Percentiles rank a stretch among this genome's conserved stretches.
Conservation (phyloP, 208 protist species). For the Wallacemonas rigidus region DNA sequence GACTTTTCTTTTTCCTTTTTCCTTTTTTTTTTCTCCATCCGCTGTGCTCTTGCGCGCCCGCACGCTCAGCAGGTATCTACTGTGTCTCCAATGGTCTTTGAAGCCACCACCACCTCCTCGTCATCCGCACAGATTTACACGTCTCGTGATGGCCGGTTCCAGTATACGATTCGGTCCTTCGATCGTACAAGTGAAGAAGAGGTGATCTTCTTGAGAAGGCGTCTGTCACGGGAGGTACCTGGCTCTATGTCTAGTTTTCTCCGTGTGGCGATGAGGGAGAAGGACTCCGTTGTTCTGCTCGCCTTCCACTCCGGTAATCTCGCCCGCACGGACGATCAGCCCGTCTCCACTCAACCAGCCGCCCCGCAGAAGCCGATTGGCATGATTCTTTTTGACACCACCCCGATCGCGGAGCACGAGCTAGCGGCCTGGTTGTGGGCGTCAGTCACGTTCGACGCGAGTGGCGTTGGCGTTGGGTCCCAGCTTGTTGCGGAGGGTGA, state of each 20-base stretch:
- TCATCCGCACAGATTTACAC: constrained; percentile 1
- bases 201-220: constrained; percentile 4
- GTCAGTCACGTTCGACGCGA: constrained; percentile 26
- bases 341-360: constrained; percentile 2
- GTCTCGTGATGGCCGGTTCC: neutral
- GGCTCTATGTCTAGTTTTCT: constrained; percentile 5
- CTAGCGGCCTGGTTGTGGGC: constrained; percentile 26
- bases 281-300: neutral
- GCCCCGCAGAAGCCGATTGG: constrained; percentile 1
- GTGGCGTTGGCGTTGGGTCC: constrained; percentile 24
- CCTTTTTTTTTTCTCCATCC: neutral
- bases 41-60: neutral
- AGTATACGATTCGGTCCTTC: constrained; percentile 6
- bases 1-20: too few relatives aligned
- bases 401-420: neutral
- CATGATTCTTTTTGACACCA: constrained; percentile 14
- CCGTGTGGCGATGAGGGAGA: constrained; percentile 4
- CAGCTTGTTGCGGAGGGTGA: constrained; percentile 29
- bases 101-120: neutral
- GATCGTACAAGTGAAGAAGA: constrained; percentile 6
- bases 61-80: neutral
- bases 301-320: constrained; percentile 10
- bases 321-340: neutral
- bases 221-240: constrained; percentile 6
- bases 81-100: neutral